A percentile compares a stretch with the other conserved stretches of the same genome.
Evolutionary conservation across 164 flowering plant species (phyloP).

Genomic region (Berberis thunbergii): DNA sequence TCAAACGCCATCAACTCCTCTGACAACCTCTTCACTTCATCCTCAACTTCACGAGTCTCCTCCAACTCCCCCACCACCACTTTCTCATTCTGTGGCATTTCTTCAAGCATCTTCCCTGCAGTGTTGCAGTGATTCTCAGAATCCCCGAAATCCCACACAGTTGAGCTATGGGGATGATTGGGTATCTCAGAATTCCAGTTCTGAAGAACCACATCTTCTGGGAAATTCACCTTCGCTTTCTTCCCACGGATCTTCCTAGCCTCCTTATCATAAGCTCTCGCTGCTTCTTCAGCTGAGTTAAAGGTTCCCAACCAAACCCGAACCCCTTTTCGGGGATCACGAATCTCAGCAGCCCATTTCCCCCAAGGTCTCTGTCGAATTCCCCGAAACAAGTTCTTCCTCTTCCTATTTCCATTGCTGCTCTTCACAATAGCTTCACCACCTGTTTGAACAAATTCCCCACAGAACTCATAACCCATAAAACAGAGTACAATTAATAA

Average conservation of each 20-base stretch:
- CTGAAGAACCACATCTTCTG: slow-evolving; percentile 39
- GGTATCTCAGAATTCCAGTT: not conserved
- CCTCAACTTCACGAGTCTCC: too few relatives aligned
- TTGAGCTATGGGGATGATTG: not conserved
- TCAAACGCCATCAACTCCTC: slow-evolving; percentile 82
- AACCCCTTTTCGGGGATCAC: slow-evolving; percentile 91
- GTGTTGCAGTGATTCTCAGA: not conserved
- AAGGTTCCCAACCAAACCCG: slow-evolving; percentile 94
- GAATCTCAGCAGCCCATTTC: slow-evolving; percentile 85
- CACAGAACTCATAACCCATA: not conserved
- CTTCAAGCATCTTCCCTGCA: slow-evolving; percentile 1
- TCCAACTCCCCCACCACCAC: too few relatives aligned
- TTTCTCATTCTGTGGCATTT: slow-evolving; percentile 10
- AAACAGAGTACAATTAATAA: not conserved
- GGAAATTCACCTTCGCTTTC: slow-evolving; percentile 92
- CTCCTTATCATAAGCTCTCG: slow-evolving; percentile 81
- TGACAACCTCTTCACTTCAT: slow-evolving; percentile 7
- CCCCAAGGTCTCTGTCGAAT: slow-evolving; percentile 50
- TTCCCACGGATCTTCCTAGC: slow-evolving; percentile 82
- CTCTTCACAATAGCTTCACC: not conserved
- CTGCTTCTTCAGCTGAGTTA: slow-evolving; percentile 92
- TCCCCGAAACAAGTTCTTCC: slow-evolving; percentile 87
- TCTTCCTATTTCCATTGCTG: slow-evolving; percentile 31
- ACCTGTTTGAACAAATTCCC: slow-evolving; percentile 2
- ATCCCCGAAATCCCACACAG: slow-evolving; percentile 14